phyloP scores from a whole-genome alignment of 129 eudicot genomes.

The Calendula officinalis region DNA sequence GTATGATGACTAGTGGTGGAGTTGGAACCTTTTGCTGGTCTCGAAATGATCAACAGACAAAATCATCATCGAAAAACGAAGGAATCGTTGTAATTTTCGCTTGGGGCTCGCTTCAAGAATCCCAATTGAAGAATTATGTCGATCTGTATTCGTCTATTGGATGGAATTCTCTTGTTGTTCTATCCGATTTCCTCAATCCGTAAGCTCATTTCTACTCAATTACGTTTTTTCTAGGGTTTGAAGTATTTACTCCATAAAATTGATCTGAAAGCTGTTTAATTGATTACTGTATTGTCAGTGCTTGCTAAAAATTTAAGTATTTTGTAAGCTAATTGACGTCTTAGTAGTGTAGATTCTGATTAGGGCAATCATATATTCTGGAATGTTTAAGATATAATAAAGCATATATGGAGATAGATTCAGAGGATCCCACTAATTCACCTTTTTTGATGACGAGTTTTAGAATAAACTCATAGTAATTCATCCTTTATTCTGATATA shows the following conservation, averaged over 20 bases:
- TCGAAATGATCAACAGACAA: slow-evolving; percentile 24
- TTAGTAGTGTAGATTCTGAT: slow-evolving; percentile 13
- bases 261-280: not conserved
- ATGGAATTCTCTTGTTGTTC: slow-evolving; percentile 76
- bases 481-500: no score
- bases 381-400: slow-evolving; percentile 17
- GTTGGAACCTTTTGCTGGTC: slow-evolving; percentile 69
- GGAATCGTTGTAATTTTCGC: slow-evolving; percentile 66
- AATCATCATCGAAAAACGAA: slow-evolving; percentile 24
- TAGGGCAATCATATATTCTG: not conserved
- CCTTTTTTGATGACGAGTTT: not conserved
- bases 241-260: not conserved
- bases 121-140: slow-evolving; percentile 37
- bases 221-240: not conserved
- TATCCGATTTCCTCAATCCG: slow-evolving; percentile 79
- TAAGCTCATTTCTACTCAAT: slow-evolving; percentile 29
- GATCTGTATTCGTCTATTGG: slow-evolving; percentile 65
- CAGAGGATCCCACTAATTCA: slow-evolving; percentile 14
- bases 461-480: no score
- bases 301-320: slow-evolving; percentile 14
- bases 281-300: slow-evolving; percentile 1
- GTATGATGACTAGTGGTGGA: slow-evolving; percentile 37
- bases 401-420: slow-evolving; percentile 15
- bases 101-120: slow-evolving; percentile 54
- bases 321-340: slow-evolving; percentile 1